These are phyloP conservation scores for Mrakia blollopis DNA, from an alignment of 768 basidiomycete species.

Conservation along the genomic window DNA sequence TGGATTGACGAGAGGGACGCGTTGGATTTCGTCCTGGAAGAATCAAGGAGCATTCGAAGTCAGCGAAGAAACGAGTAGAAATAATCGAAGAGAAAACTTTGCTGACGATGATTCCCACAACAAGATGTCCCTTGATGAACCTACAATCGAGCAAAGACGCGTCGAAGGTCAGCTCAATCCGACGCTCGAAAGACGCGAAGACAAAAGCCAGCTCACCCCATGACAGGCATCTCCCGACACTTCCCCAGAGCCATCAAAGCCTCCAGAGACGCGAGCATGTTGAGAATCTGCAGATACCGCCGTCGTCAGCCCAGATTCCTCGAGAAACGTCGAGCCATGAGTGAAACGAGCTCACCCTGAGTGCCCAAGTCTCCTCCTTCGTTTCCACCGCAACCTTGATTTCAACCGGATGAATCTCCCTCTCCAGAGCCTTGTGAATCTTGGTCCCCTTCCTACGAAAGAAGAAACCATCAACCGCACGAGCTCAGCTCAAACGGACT, in stretches of 20 bases:
- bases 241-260: conserved; percentile 25
- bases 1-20: conserved; percentile 3
- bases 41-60: too few relatives aligned
- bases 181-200: neutral
- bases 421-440: conserved; percentile 25
- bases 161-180: neutral
- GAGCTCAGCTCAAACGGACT: too few relatives aligned
- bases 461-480: too few relatives aligned
- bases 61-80: too few relatives aligned
- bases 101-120: conserved; percentile 27
- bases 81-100: neutral
- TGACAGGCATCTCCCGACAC: conserved; percentile 32
- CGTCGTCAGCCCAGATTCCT: neutral
- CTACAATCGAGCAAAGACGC: neutral
- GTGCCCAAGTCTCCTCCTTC: conserved; percentile 25
- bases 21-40: conserved; percentile 25
- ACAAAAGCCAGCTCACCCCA: neutral
- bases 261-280: conserved; percentile 25
- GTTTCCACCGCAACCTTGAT: conserved; percentile 17
- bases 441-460: conserved; percentile 20
- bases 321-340: neutral
- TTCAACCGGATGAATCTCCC: conserved; percentile 30
- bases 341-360: conserved; percentile 26
- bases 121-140: conserved; percentile 23
- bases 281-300: neutral